Evolutionary conservation across 164 flowering plant species (phyloP).

Genomic region (Tetrastigma voinierianum): DNA sequence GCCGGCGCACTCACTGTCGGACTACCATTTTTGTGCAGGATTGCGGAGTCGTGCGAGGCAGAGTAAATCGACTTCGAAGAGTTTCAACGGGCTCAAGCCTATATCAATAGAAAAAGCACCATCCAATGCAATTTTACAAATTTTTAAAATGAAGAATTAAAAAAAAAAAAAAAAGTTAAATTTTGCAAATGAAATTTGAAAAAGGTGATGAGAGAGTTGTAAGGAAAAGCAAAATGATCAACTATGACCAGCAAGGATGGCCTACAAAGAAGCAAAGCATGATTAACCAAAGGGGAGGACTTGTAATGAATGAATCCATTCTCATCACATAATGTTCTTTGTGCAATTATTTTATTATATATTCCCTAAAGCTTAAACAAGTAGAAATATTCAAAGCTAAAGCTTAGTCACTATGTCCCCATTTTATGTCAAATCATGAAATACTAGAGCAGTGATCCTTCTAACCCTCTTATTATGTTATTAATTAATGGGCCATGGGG

Average conservation of each 20-base stretch:
- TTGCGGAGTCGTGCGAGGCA: too few relatives aligned
- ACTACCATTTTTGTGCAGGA: too few relatives aligned
- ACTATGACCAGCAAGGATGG: not conserved
- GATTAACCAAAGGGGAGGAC: constrained; percentile 6
- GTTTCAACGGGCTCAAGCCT: too few relatives aligned
- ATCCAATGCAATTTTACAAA: too few relatives aligned
- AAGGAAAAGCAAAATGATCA: not conserved
- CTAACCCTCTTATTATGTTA: not conserved
- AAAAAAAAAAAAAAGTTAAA: not conserved
- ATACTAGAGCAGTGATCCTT: not conserved
- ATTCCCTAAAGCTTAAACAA: constrained; percentile 6
- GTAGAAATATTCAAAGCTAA: constrained; percentile 8
- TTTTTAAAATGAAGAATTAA: too few relatives aligned
- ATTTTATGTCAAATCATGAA: not conserved
- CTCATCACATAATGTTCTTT: constrained; percentile 10
- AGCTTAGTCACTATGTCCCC: constrained; percentile 3
- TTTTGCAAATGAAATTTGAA: not conserved
- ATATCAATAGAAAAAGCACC: too few relatives aligned
- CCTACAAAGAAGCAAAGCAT: not conserved
- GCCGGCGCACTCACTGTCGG: too few relatives aligned
- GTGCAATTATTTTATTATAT: constrained; percentile 5
- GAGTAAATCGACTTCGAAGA: too few relatives aligned
- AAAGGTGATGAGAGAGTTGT: not conserved
- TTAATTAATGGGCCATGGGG: not conserved
- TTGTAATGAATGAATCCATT: constrained; percentile 1